phyloP scores from a whole-genome alignment of 352 stramenopile species.

The Phytophthora pini region DNA sequence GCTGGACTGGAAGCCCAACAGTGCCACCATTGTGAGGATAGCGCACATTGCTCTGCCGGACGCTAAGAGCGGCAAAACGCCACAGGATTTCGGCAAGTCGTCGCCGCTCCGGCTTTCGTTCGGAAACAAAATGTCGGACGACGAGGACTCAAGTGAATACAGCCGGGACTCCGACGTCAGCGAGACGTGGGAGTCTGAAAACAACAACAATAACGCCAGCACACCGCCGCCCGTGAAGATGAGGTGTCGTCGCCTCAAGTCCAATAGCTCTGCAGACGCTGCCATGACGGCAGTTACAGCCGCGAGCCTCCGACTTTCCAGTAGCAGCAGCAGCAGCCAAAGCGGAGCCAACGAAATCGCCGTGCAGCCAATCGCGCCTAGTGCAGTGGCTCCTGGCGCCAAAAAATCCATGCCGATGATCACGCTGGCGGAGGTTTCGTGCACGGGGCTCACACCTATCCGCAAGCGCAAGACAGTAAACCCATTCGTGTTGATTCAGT shows the following conservation, averaged over 20 bases:
- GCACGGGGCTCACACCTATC: constrained; percentile 48
- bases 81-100: constrained; percentile 42
- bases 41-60: constrained; percentile 51
- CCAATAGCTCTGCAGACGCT: constrained; percentile 32
- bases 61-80: constrained; percentile 43
- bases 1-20: constrained; percentile 61
- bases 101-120: constrained; percentile 39
- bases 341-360: constrained; percentile 32
- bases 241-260: constrained; percentile 35
- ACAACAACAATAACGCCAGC: constrained; percentile 24
- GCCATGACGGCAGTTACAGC: constrained; percentile 30
- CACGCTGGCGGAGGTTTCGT: constrained; percentile 43
- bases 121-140: constrained; percentile 32
- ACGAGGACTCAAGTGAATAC: constrained; percentile 37
- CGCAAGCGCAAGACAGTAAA: constrained; percentile 65
- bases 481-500: constrained; percentile 57
- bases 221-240: constrained; percentile 13
- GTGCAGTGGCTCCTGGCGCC: not conserved
- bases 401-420: constrained; percentile 27
- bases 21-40: constrained; percentile 44
- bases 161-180: constrained; percentile 36
- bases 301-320: constrained; percentile 32
- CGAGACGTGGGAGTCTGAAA: constrained; percentile 25
- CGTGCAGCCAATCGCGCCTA: constrained; percentile 24
- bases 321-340: constrained; percentile 46